A percentile compares a stretch with the other conserved stretches of the same genome.
Evolutionary conservation across 768 basidiomycete species (phyloP).

Genomic region (Hypholoma sublateritium): DNA sequence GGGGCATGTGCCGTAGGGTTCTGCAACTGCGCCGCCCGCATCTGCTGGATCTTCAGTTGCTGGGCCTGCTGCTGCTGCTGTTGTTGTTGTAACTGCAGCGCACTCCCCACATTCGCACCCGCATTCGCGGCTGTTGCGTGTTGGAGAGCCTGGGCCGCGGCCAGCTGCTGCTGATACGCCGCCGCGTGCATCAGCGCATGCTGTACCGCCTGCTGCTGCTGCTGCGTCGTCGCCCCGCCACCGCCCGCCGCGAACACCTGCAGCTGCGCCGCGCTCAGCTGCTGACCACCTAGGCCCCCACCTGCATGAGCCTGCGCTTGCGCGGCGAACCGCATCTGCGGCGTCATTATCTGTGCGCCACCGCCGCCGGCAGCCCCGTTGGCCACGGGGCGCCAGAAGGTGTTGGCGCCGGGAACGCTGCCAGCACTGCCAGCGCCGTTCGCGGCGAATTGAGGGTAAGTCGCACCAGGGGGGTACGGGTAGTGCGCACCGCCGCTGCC

Average conservation of each 20-base stretch:
- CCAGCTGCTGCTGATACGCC: constrained; percentile 9
- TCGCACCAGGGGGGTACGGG: too few relatives aligned
- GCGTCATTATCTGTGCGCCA: background rate
- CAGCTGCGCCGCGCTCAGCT: background rate
- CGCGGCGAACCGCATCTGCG: background rate
- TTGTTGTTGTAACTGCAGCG: constrained; percentile 16
- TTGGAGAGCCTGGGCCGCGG: background rate
- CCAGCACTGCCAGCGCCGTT: background rate
- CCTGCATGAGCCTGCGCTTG: background rate
- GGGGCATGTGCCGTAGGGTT: too few relatives aligned
- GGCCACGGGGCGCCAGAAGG: background rate
- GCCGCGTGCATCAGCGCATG: constrained; percentile 16
- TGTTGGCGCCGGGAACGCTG: background rate
- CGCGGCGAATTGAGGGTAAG: too few relatives aligned
- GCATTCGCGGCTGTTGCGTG: background rate
- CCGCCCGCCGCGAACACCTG: constrained; percentile 1
- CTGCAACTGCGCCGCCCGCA: too few relatives aligned
- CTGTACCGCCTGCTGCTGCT: constrained; percentile 2
- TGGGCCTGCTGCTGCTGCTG: constrained; percentile 24
- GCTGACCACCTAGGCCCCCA: too few relatives aligned
- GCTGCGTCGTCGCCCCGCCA: background rate
- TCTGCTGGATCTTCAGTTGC: too few relatives aligned
- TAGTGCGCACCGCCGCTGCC: too few relatives aligned
- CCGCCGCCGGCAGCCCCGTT: background rate
- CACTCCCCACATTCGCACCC: too few relatives aligned